phyloP scores from a whole-genome alignment of 176 grass and related monocot genomes.

The Miscanthus lutarioriparius region DNA sequence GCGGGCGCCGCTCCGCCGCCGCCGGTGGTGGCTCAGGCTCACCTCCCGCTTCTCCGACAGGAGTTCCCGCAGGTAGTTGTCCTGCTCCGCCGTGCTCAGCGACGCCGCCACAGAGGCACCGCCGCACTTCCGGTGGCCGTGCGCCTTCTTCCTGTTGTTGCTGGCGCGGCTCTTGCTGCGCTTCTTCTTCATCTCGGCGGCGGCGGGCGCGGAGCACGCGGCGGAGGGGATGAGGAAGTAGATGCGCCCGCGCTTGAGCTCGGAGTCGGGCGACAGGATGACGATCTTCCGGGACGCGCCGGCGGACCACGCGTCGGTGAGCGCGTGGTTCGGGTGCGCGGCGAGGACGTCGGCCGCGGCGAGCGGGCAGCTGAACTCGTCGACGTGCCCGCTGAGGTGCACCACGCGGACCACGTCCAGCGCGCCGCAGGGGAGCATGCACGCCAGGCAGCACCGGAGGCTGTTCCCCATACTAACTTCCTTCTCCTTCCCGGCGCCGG shows the following conservation, averaged over 20 bases:
- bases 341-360: constrained; percentile 71
- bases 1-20: constrained; percentile 50
- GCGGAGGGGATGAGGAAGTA: constrained; percentile 80
- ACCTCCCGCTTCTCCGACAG: constrained; percentile 54
- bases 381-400: constrained; percentile 82
- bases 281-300: constrained; percentile 56
- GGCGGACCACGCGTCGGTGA: constrained; percentile 64
- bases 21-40: constrained; percentile 20
- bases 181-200: constrained; percentile 48
- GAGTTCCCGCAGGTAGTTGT: constrained; percentile 68
- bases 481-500: neutral
- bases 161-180: constrained; percentile 14
- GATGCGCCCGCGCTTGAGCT: constrained; percentile 77
- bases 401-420: constrained; percentile 88
- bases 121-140: constrained; percentile 14
- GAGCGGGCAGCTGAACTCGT: constrained; percentile 74
- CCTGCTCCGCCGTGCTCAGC: constrained; percentile 48
- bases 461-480: constrained; percentile 69
- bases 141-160: constrained; percentile 31
- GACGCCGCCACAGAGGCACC: neutral
- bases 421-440: constrained; percentile 93
- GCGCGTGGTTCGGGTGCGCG: constrained; percentile 78
- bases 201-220: constrained; percentile 31
- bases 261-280: constrained; percentile 69
- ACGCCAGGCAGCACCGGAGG: constrained; percentile 90